These are phyloP conservation scores for Psidium guajava DNA, from an alignment of 345 rosid genomes.

Conservation along the genomic window DNA sequence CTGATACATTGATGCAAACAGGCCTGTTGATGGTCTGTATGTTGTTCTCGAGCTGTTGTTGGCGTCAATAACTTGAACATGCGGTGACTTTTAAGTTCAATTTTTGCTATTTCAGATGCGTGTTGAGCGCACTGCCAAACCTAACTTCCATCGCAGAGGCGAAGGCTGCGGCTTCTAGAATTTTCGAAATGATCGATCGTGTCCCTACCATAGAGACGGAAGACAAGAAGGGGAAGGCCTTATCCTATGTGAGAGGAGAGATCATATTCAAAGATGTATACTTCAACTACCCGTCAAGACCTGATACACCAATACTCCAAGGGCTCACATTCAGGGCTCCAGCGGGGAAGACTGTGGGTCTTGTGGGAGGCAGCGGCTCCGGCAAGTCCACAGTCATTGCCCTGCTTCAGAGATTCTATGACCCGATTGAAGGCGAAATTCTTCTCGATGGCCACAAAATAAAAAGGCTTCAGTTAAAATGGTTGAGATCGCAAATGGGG, in stretches of 20 bases:
- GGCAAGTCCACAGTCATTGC: slow-evolving; percentile 57
- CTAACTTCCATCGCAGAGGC: slow-evolving; percentile 51
- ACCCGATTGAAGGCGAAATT: slow-evolving; percentile 42
- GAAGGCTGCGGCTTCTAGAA: slow-evolving; percentile 30
- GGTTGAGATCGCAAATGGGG: slow-evolving; percentile 64
- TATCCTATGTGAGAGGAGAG: slow-evolving; percentile 55
- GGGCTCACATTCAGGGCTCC: slow-evolving; percentile 46
- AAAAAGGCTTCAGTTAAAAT: slow-evolving; percentile 46
- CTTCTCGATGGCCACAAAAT: slow-evolving; percentile 49
- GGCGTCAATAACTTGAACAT: background rate
- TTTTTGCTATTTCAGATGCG: slow-evolving; percentile 27
- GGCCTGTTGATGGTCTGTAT: background rate
- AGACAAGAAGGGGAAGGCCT: slow-evolving; percentile 49
- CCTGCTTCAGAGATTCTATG: slow-evolving; percentile 57
- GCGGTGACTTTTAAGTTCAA: background rate
- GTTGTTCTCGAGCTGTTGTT: background rate
- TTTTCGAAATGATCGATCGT: slow-evolving; percentile 38
- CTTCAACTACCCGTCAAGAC: slow-evolving; percentile 56
- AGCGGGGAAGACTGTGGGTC: slow-evolving; percentile 50
- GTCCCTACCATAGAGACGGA: slow-evolving; percentile 41
- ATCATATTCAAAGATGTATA: slow-evolving; percentile 34
- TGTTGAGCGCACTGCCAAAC: slow-evolving; percentile 54
- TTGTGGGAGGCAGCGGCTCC: slow-evolving; percentile 65
- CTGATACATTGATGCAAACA: background rate
- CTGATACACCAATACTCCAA: slow-evolving; percentile 40